Evolutionary conservation across 257 asterid species (phyloP).

Genomic region (Nemophila menziesii): DNA sequence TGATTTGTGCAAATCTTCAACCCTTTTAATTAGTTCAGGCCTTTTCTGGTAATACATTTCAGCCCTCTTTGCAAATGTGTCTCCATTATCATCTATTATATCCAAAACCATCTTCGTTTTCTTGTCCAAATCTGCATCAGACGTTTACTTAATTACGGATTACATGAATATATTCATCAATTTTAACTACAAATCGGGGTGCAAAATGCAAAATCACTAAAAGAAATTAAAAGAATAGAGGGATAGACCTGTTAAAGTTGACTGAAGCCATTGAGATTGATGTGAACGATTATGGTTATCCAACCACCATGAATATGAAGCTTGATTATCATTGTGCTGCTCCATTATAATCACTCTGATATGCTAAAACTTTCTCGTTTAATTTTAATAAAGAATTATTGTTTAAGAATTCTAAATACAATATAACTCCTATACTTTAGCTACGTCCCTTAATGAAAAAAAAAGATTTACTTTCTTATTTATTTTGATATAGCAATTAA

Average conservation of each 20-base stretch:
- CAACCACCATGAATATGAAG: conserved; percentile 4
- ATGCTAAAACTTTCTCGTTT: no score
- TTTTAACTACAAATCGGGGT: background rate
- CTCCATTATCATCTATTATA: conserved; percentile 27
- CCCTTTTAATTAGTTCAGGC: conserved; percentile 22
- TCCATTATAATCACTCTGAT: background rate
- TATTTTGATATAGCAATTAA: no score
- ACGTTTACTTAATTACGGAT: no score
- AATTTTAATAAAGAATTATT: no score
- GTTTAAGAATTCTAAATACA: no score
- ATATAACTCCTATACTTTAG: no score
- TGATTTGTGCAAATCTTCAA: conserved; percentile 20
- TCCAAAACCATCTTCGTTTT: conserved; percentile 24
- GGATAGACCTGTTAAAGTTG: conserved; percentile 14
- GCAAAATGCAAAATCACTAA: background rate
- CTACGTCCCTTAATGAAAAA: no score
- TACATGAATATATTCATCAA: background rate
- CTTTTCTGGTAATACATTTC: conserved; percentile 34
- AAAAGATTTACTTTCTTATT: no score
- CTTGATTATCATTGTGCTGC: background rate
- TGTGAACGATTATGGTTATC: conserved; percentile 2
- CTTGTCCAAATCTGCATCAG: conserved; percentile 25
- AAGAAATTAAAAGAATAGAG: background rate
- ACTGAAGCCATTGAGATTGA: conserved; percentile 12
- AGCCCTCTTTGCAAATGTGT: conserved; percentile 26